Evolutionary conservation across 1,139 yeast species (phyloP).

Genomic region (Lodderomyces parapsilosis): DNA sequence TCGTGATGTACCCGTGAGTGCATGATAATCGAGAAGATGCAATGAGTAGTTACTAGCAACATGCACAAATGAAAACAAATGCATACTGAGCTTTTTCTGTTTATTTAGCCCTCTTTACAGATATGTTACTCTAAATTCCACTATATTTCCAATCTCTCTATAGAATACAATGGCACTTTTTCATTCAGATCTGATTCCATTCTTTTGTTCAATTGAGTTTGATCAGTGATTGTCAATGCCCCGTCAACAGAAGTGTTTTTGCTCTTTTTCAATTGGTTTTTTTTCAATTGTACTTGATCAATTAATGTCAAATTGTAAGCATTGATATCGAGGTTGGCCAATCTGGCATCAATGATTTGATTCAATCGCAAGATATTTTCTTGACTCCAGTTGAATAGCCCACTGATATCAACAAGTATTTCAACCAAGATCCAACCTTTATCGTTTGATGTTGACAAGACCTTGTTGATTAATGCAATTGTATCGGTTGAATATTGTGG

Average conservation of each 20-base stretch:
- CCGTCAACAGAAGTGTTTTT: constrained; percentile 20
- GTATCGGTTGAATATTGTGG: constrained; percentile 35
- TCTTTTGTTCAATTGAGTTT: constrained; percentile 23
- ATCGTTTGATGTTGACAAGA: constrained; percentile 16
- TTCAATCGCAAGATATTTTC: constrained; percentile 47
- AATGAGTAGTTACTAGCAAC: too few relatives aligned
- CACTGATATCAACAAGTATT: constrained; percentile 70
- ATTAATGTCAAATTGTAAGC: constrained; percentile 56
- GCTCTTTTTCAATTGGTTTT: constrained; percentile 22
- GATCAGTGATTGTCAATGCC: constrained; percentile 36
- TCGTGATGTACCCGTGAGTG: too few relatives aligned
- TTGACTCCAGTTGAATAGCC: constrained; percentile 60
- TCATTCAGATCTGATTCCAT: constrained; percentile 32
- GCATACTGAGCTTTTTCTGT: too few relatives aligned
- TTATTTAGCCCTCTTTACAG: too few relatives aligned
- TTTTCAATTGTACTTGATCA: constrained; percentile 43
- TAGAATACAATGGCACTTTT: constrained; percentile 50
- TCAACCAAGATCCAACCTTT: constrained; percentile 62
- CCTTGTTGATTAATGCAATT: constrained; percentile 35
- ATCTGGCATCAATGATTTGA: constrained; percentile 45
- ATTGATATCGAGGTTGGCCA: constrained; percentile 49
- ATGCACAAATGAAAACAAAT: too few relatives aligned
- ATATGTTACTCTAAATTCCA: too few relatives aligned
- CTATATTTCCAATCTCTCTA: constrained; percentile 48
- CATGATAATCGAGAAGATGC: too few relatives aligned